Conservation (phyloP, 805 yeast genomes). For the Pichia cabralensis region DNA sequence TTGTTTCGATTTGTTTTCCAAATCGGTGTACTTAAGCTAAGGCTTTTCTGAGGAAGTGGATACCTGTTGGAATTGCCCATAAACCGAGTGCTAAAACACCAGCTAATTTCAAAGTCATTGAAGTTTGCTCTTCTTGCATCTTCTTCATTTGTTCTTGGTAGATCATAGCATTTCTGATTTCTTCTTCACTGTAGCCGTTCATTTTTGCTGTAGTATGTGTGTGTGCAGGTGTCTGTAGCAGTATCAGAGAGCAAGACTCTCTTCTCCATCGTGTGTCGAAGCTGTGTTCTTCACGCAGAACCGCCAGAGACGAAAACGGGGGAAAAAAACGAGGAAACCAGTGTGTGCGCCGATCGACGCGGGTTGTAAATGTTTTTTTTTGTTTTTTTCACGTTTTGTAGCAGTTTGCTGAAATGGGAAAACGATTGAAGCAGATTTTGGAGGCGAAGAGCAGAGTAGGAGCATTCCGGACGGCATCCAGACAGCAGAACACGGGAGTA, state of each 20-base stretch:
- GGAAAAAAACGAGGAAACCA: too few relatives aligned
- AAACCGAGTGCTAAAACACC: slow-evolving; percentile 55
- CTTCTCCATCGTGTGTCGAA: too few relatives aligned
- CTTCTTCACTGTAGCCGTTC: slow-evolving; percentile 25
- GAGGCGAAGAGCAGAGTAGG: too few relatives aligned
- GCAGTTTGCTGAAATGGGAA: background rate
- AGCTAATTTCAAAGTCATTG: slow-evolving; percentile 49
- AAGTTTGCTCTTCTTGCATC: slow-evolving; percentile 52
- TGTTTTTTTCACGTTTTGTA: background rate
- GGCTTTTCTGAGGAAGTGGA: slow-evolving; percentile 44
- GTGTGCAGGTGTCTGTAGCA: background rate
- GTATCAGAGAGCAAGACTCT: too few relatives aligned
- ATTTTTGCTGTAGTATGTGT: too few relatives aligned
- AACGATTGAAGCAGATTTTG: too few relatives aligned
- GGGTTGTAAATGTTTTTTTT: too few relatives aligned
- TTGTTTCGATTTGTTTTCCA: too few relatives aligned
- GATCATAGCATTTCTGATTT: slow-evolving; percentile 31
- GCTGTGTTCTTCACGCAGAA: background rate
- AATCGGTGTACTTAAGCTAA: too few relatives aligned
- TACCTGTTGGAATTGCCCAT: slow-evolving; percentile 46
- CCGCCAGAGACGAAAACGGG: background rate
- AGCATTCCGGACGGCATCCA: too few relatives aligned
- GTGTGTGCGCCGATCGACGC: too few relatives aligned
- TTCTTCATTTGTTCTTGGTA: slow-evolving; percentile 52
- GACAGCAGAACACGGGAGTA: too few relatives aligned